Conservation (phyloP, 1,139 yeast genomes). For the Scheffersomyces lignicola region DNA sequence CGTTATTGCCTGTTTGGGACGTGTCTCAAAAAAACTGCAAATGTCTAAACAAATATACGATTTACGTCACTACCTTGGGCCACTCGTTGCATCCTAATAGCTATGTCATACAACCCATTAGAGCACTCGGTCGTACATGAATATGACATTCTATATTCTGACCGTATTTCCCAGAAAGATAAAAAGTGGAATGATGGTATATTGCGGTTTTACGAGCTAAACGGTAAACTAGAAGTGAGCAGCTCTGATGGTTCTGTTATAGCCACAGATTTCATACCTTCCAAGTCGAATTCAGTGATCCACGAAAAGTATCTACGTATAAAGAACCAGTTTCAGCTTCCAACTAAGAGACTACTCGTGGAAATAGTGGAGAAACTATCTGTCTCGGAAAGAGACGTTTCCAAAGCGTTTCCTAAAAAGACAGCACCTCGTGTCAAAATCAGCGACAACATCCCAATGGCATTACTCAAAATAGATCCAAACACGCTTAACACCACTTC, state of each 20-base stretch:
- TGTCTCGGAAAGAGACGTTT: conserved; percentile 14
- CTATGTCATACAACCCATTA: conserved; percentile 7
- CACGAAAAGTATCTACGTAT: conserved; percentile 10
- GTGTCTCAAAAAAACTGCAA: no score
- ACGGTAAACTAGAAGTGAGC: conserved; percentile 45
- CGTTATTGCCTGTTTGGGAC: no score
- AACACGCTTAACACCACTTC: not conserved
- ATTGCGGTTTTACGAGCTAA: conserved; percentile 47
- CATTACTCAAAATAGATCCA: conserved; percentile 2
- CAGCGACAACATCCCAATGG: not conserved
- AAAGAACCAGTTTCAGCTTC: conserved; percentile 13
- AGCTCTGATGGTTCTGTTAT: conserved; percentile 38
- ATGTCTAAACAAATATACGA: not conserved
- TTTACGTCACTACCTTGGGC: not conserved
- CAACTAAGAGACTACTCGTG: conserved; percentile 13
- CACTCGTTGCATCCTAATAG: not conserved
- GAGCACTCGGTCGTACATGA: conserved; percentile 13
- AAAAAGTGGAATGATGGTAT: conserved; percentile 59
- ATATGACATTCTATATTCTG: conserved; percentile 8
- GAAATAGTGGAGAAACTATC: conserved; percentile 13
- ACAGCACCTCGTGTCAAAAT: not conserved
- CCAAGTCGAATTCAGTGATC: conserved; percentile 9
- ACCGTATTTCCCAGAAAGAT: conserved; percentile 47
- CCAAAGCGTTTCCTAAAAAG: conserved; percentile 6
- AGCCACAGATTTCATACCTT: conserved; percentile 24